These are phyloP conservation scores for Russula emetica DNA, from an alignment of 768 basidiomycete genomes.

Conservation along the genomic window DNA sequence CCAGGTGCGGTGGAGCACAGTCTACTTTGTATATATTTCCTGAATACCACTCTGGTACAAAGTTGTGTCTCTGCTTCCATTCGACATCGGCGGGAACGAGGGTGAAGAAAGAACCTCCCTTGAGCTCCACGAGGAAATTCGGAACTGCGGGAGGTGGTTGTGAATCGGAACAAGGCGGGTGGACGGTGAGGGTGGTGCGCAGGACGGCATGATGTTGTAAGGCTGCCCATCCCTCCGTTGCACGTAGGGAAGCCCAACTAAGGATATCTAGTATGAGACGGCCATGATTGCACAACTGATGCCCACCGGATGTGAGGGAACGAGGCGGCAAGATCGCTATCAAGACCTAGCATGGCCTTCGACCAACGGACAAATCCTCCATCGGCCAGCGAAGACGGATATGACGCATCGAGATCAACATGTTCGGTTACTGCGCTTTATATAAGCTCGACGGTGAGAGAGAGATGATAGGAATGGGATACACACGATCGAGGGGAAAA, in stretches of 20 bases:
- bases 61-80: slow-evolving; percentile 16
- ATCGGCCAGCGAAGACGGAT: slow-evolving; percentile 68
- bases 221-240: slow-evolving; percentile 82
- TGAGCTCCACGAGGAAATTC: slow-evolving; percentile 53
- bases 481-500: slow-evolving; percentile 62
- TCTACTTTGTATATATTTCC: slow-evolving; percentile 82
- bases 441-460: slow-evolving; percentile 1
- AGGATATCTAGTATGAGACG: neutral
- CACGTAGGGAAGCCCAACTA: slow-evolving; percentile 70
- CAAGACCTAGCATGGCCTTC: slow-evolving; percentile 37
- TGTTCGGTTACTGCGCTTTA: slow-evolving; percentile 43
- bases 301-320: slow-evolving; percentile 58
- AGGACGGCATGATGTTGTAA: slow-evolving; percentile 77
- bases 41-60: slow-evolving; percentile 60
- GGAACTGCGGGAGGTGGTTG: slow-evolving; percentile 33
- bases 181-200: slow-evolving; percentile 56
- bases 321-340: slow-evolving; percentile 54
- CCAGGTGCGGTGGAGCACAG: slow-evolving; percentile 44
- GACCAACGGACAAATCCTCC: slow-evolving; percentile 59
- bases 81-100: slow-evolving; percentile 45
- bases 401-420: slow-evolving; percentile 47
- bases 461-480: slow-evolving; percentile 8
- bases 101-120: slow-evolving; percentile 74
- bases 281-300: neutral
- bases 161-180: slow-evolving; percentile 38